These are phyloP conservation scores for Choanephora cucurbitarum DNA, from an alignment of 371 early-diverging fungal genomes.

Conservation along the genomic window DNA sequence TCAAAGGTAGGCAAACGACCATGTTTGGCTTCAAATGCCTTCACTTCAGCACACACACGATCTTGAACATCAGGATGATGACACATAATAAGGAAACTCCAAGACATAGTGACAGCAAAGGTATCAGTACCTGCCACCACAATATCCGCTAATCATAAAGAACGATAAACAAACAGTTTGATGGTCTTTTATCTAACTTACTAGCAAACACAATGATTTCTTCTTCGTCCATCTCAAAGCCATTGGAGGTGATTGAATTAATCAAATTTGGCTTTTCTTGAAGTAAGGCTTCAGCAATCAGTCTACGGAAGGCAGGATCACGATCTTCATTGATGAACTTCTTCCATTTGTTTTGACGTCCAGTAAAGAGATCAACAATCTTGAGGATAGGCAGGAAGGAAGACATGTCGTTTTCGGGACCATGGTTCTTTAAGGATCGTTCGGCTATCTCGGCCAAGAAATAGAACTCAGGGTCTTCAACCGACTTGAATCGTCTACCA, in stretches of 20 bases:
- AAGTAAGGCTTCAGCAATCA: slow-evolving; percentile 7
- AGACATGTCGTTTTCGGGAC: slow-evolving; percentile 10
- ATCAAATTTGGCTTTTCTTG: slow-evolving; percentile 3
- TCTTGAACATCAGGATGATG: slow-evolving; percentile 13
- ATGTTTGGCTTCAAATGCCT: slow-evolving; percentile 5
- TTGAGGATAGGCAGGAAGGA: slow-evolving; percentile 7
- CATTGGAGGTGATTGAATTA: neutral
- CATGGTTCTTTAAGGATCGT: slow-evolving; percentile 1
- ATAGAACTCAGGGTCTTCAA: slow-evolving; percentile 10
- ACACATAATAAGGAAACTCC: slow-evolving; percentile 12
- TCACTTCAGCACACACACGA: slow-evolving; percentile 5
- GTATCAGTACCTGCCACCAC: slow-evolving; percentile 2
- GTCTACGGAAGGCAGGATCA: slow-evolving; percentile 1
- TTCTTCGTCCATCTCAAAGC: neutral
- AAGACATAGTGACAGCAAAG: neutral
- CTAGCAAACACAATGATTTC: slow-evolving; percentile 2
- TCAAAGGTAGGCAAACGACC: slow-evolving; percentile 6
- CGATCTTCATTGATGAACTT: neutral
- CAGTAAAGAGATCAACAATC: slow-evolving; percentile 6
- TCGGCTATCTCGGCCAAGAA: neutral
- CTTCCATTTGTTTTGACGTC: slow-evolving; percentile 4
- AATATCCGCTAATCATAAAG: neutral
- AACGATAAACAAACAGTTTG: neutral
- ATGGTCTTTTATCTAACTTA: neutral
- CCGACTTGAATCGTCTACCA: slow-evolving; percentile 3